Evolutionary conservation across 148 eudicot species (phyloP).

Genomic region (Rhododendron griersonianum): DNA sequence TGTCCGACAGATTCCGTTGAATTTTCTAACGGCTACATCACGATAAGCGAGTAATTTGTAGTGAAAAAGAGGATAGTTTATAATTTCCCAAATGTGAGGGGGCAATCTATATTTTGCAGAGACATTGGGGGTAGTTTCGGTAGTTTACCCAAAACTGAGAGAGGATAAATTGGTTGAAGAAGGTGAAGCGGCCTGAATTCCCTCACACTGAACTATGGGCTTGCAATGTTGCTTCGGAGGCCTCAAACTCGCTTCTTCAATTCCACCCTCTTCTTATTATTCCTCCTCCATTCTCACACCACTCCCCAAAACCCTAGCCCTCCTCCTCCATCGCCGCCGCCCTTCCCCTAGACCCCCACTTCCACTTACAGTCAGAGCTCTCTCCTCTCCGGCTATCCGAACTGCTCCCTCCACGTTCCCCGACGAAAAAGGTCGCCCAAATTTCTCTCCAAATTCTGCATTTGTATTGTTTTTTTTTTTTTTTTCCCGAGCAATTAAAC

Average conservation of each 20-base stretch:
- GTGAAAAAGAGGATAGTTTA: neutral
- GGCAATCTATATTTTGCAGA: neutral
- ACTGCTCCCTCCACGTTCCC: slow-evolving; percentile 12
- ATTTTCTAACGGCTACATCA: neutral
- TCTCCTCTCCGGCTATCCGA: slow-evolving; percentile 31
- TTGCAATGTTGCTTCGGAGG: slow-evolving; percentile 25
- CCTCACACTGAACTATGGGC: slow-evolving; percentile 12
- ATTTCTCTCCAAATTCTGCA: neutral
- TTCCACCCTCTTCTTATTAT: slow-evolving; percentile 12
- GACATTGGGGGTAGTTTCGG: neutral
- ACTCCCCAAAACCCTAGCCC: slow-evolving; percentile 17
- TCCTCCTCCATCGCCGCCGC: slow-evolving; percentile 9
- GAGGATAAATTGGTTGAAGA: neutral
- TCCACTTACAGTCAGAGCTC: slow-evolving; percentile 35
- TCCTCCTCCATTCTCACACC: slow-evolving; percentile 27
- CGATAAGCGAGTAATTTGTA: neutral
- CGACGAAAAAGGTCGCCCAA: slow-evolving; percentile 33
- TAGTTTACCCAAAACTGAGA: neutral
- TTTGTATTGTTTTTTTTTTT: neutral
- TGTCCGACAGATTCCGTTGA: no score
- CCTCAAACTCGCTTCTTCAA: slow-evolving; percentile 33
- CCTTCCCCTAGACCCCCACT: slow-evolving; percentile 8
- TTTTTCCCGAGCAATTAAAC: neutral
- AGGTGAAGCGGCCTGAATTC: neutral
- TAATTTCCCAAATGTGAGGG: neutral